phyloP scores from a whole-genome alignment of 2,329 filamentous ascomycete genomes.

The Thielaviopsis ethacetica region DNA sequence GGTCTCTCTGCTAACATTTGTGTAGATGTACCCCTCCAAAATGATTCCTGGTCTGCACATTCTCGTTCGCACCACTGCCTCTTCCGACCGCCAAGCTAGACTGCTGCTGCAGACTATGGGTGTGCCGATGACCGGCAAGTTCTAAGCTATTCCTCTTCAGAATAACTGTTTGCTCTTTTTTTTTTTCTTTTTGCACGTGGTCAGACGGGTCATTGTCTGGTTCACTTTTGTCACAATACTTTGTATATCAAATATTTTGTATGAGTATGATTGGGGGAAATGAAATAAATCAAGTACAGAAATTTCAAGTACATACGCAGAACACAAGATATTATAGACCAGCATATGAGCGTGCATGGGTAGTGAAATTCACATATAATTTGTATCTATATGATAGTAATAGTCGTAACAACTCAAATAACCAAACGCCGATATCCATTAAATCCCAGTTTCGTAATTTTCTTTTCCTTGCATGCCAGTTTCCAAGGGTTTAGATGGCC shows the following conservation, averaged over 20 bases:
- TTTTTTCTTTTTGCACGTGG: not conserved
- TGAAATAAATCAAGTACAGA: not conserved
- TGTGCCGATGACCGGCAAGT: slow-evolving; percentile 22
- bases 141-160: not conserved
- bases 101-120: slow-evolving; percentile 55
- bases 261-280: slow-evolving; percentile 3
- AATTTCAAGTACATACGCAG: not conserved
- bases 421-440: slow-evolving; percentile 6
- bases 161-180: not conserved
- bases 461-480: not conserved
- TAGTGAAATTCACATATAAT: not conserved
- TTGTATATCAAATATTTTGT: slow-evolving; percentile 10
- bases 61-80: slow-evolving; percentile 69
- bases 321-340: not conserved
- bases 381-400: not conserved
- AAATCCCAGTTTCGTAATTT: not conserved
- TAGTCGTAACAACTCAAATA: slow-evolving; percentile 4
- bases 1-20: slow-evolving; percentile 11
- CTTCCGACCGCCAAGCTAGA: slow-evolving; percentile 68
- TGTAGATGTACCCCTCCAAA: slow-evolving; percentile 41
- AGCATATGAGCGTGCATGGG: not conserved
- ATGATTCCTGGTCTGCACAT: slow-evolving; percentile 80
- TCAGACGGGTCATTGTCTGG: not conserved
- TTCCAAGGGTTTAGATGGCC: not conserved
- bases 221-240: not conserved